Percentiles rank a stretch among this genome's conserved stretches.
Evolutionary conservation across 139 green algal genomes (phyloP).

Genomic region (Zygnema cylindricum): DNA sequence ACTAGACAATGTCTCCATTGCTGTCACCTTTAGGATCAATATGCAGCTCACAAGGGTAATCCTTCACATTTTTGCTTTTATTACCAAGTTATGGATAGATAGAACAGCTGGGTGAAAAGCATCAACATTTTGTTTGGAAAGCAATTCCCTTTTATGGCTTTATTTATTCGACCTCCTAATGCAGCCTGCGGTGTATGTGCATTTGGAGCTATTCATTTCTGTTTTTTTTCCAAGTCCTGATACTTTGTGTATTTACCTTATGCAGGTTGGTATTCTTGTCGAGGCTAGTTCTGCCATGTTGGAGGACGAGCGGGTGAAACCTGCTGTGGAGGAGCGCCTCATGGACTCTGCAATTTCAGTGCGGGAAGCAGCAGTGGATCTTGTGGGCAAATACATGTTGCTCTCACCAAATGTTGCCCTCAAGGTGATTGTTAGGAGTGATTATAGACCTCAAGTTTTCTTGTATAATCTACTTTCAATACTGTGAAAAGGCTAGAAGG

Average conservation of each 20-base stretch:
- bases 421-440: conserved; percentile 24
- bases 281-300: conserved; percentile 75
- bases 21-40: too few relatives aligned
- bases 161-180: too few relatives aligned
- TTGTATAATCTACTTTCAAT: not conserved
- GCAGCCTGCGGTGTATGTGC: too few relatives aligned
- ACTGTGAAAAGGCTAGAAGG: too few relatives aligned
- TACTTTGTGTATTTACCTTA: too few relatives aligned
- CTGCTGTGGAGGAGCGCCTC: conserved; percentile 69
- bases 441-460: not conserved
- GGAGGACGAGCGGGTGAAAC: conserved; percentile 66
- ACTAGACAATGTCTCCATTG: too few relatives aligned
- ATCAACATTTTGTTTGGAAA: too few relatives aligned
- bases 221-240: conserved; percentile 27
- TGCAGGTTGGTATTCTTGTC: conserved; percentile 64
- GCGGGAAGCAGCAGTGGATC: conserved; percentile 82
- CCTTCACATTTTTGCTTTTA: too few relatives aligned
- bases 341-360: conserved; percentile 84
- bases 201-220: conserved; percentile 7
- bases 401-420: conserved; percentile 68
- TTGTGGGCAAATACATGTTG: conserved; percentile 79
- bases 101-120: too few relatives aligned
- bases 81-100: too few relatives aligned
- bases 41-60: too few relatives aligned
- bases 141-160: too few relatives aligned